Evolutionary conservation across 208 protist genomes (phyloP), one percentile per base, ranked within the genome.

Genomic region (Sergeia podlipaevii): DNA sequence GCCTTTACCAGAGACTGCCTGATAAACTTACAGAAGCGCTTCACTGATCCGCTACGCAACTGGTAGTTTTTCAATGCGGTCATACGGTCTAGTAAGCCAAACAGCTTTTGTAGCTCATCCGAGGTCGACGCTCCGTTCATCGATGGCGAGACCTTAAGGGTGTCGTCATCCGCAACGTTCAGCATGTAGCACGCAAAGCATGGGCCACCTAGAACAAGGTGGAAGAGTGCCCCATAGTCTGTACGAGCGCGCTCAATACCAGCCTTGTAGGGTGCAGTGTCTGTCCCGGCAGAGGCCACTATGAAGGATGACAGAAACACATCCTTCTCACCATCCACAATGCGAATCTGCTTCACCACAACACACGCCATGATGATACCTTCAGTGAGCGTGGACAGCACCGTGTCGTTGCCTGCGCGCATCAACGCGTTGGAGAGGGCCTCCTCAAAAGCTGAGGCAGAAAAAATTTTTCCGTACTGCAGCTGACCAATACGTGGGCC

Each of bases 21-120:
- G 5, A 93, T 71, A 56, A 81, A 87, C 39, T 68, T 68, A 28
- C 89, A 71, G 62, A 93, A 93, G 33, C 85, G 70, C 48, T 61
- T 64, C 39, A 93, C 77, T 2, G 85, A 93, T 2, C 80, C 85
- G 52, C 70, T 88, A 49, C 85, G 70, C 30, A 89, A 60, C 17
- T 77, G 72, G 53, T 85, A 86, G 51, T 93, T 93, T 56, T 78
- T 64, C n/a, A 65, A 26, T 0, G 6, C 59, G 0, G 70, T 52
- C 65, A 93, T 80, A 29, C 61, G 62, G 30, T 66, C 28, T 10
- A 88, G 80, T 21, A 86, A 44, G 3, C 32, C 43, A 15, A 89
- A 57, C 21, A 80, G 51, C 4, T 53, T 61, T 26, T 67, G 54
- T 10, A 89, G 28, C 28, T 53, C 48, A 24, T 50, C 47, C 3